Evolutionary conservation across 495 filamentous ascomycete genomes (phyloP).

Genomic region (Tricharina praecox): DNA sequence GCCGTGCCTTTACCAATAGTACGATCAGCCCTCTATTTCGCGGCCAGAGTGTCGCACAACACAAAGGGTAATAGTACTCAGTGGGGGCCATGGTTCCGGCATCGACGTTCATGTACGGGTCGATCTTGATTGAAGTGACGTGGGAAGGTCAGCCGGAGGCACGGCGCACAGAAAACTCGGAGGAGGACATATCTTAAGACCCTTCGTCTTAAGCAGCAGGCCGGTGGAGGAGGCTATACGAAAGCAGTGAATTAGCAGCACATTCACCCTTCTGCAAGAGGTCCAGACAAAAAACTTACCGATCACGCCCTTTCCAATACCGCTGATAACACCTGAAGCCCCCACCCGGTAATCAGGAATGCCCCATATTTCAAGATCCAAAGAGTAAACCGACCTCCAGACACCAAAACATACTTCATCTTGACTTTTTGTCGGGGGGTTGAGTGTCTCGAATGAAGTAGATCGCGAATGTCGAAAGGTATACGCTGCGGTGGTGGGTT

Average conservation of each 20-base stretch:
- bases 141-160: constrained; percentile 22
- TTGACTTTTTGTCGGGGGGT: constrained; percentile 23
- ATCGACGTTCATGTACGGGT: constrained; percentile 75
- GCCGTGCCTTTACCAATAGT: constrained; percentile 39
- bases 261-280: constrained; percentile 12
- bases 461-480: constrained; percentile 1
- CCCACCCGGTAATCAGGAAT: background rate
- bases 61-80: constrained; percentile 44
- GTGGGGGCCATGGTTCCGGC: constrained; percentile 66
- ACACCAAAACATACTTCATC: constrained; percentile 77
- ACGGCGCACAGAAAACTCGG: constrained; percentile 2
- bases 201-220: constrained; percentile 67
- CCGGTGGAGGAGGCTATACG: constrained; percentile 48
- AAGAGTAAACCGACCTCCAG: constrained; percentile 42
- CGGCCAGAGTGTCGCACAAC: background rate
- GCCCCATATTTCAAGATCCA: constrained; percentile 1
- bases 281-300: constrained; percentile 34
- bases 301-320: constrained; percentile 72
- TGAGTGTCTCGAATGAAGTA: background rate
- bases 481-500: constrained; percentile 6
- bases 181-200: constrained; percentile 42
- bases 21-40: background rate
- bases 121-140: constrained; percentile 57
- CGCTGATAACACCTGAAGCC: constrained; percentile 56
- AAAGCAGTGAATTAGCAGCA: constrained; percentile 20